Evolutionary conservation across 805 yeast species (phyloP).

Genomic region (Tetrapisispora iriomotensis): DNA sequence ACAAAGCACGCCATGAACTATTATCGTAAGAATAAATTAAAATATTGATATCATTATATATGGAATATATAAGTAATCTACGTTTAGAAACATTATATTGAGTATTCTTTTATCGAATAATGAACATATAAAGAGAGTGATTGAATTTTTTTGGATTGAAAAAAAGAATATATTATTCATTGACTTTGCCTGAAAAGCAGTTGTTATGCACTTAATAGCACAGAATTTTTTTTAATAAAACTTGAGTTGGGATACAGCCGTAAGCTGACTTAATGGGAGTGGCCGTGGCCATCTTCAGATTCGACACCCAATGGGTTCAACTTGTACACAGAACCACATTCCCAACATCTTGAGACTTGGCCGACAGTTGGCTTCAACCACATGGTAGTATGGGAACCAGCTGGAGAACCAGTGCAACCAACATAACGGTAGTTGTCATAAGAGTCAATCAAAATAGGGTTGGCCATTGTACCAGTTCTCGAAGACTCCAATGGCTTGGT

Average conservation of each 20-base stretch:
- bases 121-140: too few species aligned
- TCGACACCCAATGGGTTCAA: constrained; percentile 81
- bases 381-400: constrained; percentile 80
- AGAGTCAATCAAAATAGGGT: constrained; percentile 84
- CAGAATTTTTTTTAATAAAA: not conserved
- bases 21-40: too few species aligned
- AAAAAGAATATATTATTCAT: not conserved
- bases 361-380: constrained; percentile 86
- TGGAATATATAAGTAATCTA: too few species aligned
- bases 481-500: constrained; percentile 76
- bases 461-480: constrained; percentile 81
- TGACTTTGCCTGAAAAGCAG: too few species aligned
- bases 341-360: constrained; percentile 93
- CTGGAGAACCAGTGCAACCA: constrained; percentile 96
- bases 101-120: too few species aligned
- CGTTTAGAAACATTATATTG: too few species aligned
- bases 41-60: too few species aligned
- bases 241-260: not conserved
- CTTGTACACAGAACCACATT: constrained; percentile 92
- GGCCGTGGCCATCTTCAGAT: constrained; percentile 37
- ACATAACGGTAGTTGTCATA: constrained; percentile 90
- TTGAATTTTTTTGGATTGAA: too few species aligned
- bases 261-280: constrained; percentile 4
- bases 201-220: too few species aligned
- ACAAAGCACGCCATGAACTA: too few species aligned